phyloP scores from a whole-genome alignment of 495 filamentous ascomycete species.

The Margaritispora aquatica region DNA sequence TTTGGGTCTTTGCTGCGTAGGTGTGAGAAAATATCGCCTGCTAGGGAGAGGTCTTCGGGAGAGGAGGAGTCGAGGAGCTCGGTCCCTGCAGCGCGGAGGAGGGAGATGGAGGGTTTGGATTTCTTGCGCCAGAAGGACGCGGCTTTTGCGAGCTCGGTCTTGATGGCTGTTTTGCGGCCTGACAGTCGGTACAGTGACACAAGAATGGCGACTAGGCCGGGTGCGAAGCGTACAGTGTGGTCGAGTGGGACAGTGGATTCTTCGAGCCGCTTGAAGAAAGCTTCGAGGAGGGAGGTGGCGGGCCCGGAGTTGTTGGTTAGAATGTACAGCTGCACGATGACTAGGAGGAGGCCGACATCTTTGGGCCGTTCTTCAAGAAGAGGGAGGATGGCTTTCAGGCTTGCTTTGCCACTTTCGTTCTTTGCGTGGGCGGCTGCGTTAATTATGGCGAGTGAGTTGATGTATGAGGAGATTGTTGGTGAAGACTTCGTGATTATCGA shows the following conservation, averaged over 20 bases:
- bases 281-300: slow-evolving; percentile 70
- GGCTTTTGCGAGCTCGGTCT: slow-evolving; percentile 68
- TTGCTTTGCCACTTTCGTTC: slow-evolving; percentile 56
- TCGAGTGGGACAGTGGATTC: slow-evolving; percentile 48
- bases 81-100: slow-evolving; percentile 74
- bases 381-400: slow-evolving; percentile 65
- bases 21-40: slow-evolving; percentile 67
- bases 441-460: slow-evolving; percentile 64
- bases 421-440: slow-evolving; percentile 72
- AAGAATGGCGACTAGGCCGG: slow-evolving; percentile 77
- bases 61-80: slow-evolving; percentile 71
- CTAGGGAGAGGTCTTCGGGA: slow-evolving; percentile 55
- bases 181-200: slow-evolving; percentile 76
- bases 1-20: slow-evolving; percentile 55
- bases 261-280: slow-evolving; percentile 68
- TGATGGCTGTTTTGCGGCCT: slow-evolving; percentile 68
- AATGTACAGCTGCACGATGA: slow-evolving; percentile 79
- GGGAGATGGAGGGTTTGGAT: slow-evolving; percentile 40
- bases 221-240: slow-evolving; percentile 69
- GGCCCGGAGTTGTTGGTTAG: slow-evolving; percentile 65
- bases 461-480: slow-evolving; percentile 48
- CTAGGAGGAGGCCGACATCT: slow-evolving; percentile 80
- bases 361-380: slow-evolving; percentile 70
- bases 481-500: slow-evolving; percentile 48
- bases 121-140: slow-evolving; percentile 67